Percentiles rank a stretch among this genome's conserved stretches.
These are phyloP conservation scores for Cicer bijugum DNA, from an alignment of 306 rosid species.

Conservation along the genomic window DNA sequence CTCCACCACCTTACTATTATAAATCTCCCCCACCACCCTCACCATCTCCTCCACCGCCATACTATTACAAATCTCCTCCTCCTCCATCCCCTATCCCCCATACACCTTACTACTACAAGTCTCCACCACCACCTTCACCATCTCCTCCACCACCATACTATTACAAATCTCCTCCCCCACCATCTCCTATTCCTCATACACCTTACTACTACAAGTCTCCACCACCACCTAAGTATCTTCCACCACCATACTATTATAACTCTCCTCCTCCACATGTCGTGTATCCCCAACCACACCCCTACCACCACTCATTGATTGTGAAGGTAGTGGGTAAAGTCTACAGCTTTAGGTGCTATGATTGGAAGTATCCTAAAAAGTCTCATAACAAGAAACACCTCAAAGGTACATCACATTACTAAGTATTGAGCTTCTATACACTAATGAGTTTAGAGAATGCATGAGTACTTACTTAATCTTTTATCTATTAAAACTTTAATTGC, in stretches of 20 bases:
- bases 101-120: too few species aligned
- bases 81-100: too few species aligned
- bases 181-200: too few species aligned
- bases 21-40: too few species aligned
- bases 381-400: conserved; percentile 83
- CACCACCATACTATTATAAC: conserved; percentile 49
- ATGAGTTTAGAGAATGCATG: not conserved
- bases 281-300: conserved; percentile 58
- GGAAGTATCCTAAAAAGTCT: conserved; percentile 75
- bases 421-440: not conserved
- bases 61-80: too few species aligned
- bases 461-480: not conserved
- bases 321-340: conserved; percentile 93
- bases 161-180: too few species aligned
- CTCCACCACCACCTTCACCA: too few species aligned
- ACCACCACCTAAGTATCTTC: not conserved
- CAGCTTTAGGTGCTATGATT: conserved; percentile 77
- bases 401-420: conserved; percentile 54
- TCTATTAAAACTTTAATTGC: not conserved
- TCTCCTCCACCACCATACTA: too few species aligned
- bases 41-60: too few species aligned
- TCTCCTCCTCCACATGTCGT: conserved; percentile 58
- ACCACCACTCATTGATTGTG: conserved; percentile 61
- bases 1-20: too few species aligned
- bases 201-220: too few species aligned